Percentiles rank a stretch among this genome's conserved stretches.
Conservation (phyloP, 2,329 filamentous ascomycete genomes). For the Epichloe typhina region DNA sequence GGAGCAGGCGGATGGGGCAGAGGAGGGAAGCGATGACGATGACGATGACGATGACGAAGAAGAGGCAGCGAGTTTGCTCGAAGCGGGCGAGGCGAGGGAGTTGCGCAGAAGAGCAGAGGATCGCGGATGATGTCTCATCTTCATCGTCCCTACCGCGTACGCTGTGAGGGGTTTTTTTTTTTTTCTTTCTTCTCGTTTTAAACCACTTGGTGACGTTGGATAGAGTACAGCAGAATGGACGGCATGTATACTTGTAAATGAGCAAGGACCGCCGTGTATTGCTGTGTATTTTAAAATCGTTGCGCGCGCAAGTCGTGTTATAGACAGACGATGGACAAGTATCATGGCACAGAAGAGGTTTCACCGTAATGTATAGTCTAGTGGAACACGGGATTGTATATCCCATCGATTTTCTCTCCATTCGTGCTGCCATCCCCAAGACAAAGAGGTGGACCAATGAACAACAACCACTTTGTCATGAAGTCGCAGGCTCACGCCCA, state of each 20-base stretch:
- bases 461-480: neutral
- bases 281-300: neutral
- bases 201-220: too few species aligned
- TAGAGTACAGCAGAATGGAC: too few species aligned
- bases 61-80: constrained; percentile 7
- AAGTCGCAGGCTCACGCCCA: constrained; percentile 37
- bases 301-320: too few species aligned
- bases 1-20: constrained; percentile 14
- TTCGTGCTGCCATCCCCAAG: neutral
- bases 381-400: neutral
- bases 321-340: neutral
- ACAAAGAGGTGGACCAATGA: too few species aligned
- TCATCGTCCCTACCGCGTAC: too few species aligned
- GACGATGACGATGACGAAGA: constrained; percentile 19
- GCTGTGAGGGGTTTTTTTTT: too few species aligned
- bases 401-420: too few species aligned
- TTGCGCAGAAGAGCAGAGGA: constrained; percentile 8
- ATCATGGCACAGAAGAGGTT: neutral
- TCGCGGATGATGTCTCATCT: neutral
- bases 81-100: constrained; percentile 3
- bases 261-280: neutral
- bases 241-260: too few species aligned
- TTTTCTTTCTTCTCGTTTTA: too few species aligned
- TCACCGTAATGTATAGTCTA: neutral
- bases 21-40: constrained; percentile 18